phyloP scores from a whole-genome alignment of 1,284 basidiomycete species.

The Heterobasidion occidentale region DNA sequence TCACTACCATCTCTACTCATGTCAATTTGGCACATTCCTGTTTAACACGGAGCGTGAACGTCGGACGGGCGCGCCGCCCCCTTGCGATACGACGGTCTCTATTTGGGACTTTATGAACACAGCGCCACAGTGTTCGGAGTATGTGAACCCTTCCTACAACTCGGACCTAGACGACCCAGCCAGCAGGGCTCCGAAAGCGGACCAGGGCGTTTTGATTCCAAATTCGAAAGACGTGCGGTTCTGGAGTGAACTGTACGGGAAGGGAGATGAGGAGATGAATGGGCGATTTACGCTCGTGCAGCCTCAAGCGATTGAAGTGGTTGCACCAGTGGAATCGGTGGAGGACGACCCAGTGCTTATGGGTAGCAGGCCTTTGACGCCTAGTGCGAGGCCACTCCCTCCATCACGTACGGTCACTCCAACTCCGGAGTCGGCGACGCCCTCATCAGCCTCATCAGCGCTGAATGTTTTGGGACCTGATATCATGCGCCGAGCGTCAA shows the following conservation, averaged over 20 bases:
- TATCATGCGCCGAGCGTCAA: too few relatives aligned
- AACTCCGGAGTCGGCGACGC: background rate
- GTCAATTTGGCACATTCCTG: conserved; percentile 93
- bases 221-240: conserved; percentile 87
- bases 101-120: conserved; percentile 85
- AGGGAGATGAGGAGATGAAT: conserved; percentile 92
- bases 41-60: conserved; percentile 86
- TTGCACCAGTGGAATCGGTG: conserved; percentile 41
- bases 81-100: conserved; percentile 65
- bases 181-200: conserved; percentile 49
- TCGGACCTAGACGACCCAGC: conserved; percentile 68
- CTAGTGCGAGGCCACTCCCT: conserved; percentile 13
- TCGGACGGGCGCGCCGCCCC: conserved; percentile 49
- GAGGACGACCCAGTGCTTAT: conserved; percentile 49
- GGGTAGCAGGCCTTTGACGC: conserved; percentile 19
- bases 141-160: conserved; percentile 69
- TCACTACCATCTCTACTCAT: conserved; percentile 87
- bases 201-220: conserved; percentile 82
- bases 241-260: conserved; percentile 85
- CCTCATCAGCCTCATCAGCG: background rate
- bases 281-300: conserved; percentile 47
- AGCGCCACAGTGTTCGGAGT: conserved; percentile 47
- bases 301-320: conserved; percentile 42
- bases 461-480: background rate
- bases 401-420: background rate